These are phyloP conservation scores for Kazachstania sp. DNA, from an alignment of 1,139 yeast species.

Conservation along the genomic window DNA sequence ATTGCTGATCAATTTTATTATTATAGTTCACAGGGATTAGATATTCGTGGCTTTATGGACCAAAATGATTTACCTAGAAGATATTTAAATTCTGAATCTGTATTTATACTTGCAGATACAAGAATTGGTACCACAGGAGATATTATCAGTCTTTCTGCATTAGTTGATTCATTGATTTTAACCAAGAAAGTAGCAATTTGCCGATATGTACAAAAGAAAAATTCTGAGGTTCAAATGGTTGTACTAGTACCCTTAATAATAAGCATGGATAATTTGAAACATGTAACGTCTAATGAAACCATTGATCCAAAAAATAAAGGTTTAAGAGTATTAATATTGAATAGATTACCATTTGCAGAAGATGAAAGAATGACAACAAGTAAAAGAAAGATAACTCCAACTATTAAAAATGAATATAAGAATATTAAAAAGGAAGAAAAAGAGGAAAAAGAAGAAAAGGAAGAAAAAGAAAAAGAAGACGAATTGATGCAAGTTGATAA, in stretches of 20 bases:
- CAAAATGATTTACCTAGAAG: slow-evolving; percentile 45
- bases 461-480: slow-evolving; percentile 18
- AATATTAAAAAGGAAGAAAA: slow-evolving; percentile 16
- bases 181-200: slow-evolving; percentile 48
- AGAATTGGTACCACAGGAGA: slow-evolving; percentile 35
- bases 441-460: slow-evolving; percentile 7
- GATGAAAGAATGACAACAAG: slow-evolving; percentile 55
- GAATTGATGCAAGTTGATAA: slow-evolving; percentile 12
- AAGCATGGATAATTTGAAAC: not conserved
- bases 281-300: slow-evolving; percentile 8
- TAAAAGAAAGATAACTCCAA: not conserved
- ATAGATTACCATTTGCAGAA: slow-evolving; percentile 65
- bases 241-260: slow-evolving; percentile 45
- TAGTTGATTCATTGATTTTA: slow-evolving; percentile 48
- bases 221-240: slow-evolving; percentile 47
- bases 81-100: slow-evolving; percentile 51
- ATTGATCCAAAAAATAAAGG: slow-evolving; percentile 10
- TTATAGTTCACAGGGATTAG: slow-evolving; percentile 43
- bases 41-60: slow-evolving; percentile 55
- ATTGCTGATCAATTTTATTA: slow-evolving; percentile 38
- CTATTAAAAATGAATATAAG: slow-evolving; percentile 20
- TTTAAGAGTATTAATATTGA: slow-evolving; percentile 32
- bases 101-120: slow-evolving; percentile 43
- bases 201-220: slow-evolving; percentile 46
- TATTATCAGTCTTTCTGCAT: slow-evolving; percentile 40